Evolutionary conservation across 1,139 yeast genomes (phyloP).

Genomic region (Protomyces pachydermus): DNA sequence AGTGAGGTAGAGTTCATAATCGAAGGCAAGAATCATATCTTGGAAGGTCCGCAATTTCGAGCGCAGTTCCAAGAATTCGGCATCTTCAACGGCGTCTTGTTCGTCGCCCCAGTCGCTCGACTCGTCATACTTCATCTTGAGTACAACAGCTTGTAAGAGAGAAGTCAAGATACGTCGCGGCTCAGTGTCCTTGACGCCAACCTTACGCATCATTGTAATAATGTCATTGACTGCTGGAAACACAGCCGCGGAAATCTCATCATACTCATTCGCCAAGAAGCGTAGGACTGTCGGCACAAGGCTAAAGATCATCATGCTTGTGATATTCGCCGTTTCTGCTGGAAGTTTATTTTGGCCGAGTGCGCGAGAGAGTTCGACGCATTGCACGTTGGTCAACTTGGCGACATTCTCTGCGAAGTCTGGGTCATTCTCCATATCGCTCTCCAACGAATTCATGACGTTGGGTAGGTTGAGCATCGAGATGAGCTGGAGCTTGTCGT

Average conservation of each 20-base stretch:
- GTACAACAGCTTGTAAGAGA: slow-evolving; percentile 61
- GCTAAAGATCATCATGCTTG: slow-evolving; percentile 51
- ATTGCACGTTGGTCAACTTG: slow-evolving; percentile 66
- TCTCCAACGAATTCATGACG: slow-evolving; percentile 44
- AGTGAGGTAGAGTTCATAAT: slow-evolving; percentile 66
- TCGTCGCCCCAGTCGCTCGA: slow-evolving; percentile 61
- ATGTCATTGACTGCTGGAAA: slow-evolving; percentile 76
- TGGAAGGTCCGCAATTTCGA: slow-evolving; percentile 69
- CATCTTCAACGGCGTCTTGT: slow-evolving; percentile 55
- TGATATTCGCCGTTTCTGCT: slow-evolving; percentile 40
- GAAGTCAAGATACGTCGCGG: slow-evolving; percentile 53
- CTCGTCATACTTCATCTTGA: slow-evolving; percentile 74
- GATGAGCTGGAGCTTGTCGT: slow-evolving; percentile 74
- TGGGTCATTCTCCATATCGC: slow-evolving; percentile 47
- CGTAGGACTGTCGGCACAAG: slow-evolving; percentile 69
- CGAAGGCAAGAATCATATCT: slow-evolving; percentile 73
- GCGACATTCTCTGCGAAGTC: slow-evolving; percentile 77
- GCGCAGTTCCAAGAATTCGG: slow-evolving; percentile 76
- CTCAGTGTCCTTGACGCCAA: slow-evolving; percentile 36
- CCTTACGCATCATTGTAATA: slow-evolving; percentile 63
- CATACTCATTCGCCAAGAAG: slow-evolving; percentile 74
- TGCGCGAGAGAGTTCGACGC: slow-evolving; percentile 65
- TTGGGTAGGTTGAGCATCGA: slow-evolving; percentile 61
- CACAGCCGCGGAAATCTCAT: slow-evolving; percentile 78
- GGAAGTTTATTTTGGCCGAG: slow-evolving; percentile 49